Evolutionary conservation across 2,329 filamentous ascomycete genomes (phyloP).

Genomic region (Pseudomassariella vexata): DNA sequence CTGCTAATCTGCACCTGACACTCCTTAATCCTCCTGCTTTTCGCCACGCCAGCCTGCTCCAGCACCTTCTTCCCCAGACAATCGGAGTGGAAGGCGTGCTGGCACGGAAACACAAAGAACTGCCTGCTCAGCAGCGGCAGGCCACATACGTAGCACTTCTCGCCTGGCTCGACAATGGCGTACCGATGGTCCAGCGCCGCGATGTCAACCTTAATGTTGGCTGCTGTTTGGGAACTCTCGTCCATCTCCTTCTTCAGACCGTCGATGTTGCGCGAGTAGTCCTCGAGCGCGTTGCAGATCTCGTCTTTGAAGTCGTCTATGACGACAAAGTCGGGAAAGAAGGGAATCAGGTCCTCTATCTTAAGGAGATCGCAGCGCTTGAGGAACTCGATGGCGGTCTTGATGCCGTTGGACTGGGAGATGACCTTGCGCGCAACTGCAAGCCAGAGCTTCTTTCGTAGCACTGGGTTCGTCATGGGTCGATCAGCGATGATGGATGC

Average conservation of each 20-base stretch:
- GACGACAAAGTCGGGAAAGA: conserved; percentile 97
- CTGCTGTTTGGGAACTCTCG: conserved; percentile 79
- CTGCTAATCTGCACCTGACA: conserved; percentile 78
- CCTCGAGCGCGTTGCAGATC: conserved; percentile 88
- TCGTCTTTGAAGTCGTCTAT: conserved; percentile 99
- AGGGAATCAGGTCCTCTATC: conserved; percentile 95
- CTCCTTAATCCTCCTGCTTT: conserved; percentile 75
- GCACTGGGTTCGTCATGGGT: conserved; percentile 67
- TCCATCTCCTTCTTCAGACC: conserved; percentile 90
- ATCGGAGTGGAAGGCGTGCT: conserved; percentile 96
- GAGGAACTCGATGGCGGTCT: conserved; percentile 86
- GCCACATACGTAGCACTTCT: conserved; percentile 85
- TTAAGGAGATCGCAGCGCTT: conserved; percentile 85
- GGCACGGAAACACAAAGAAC: conserved; percentile 98
- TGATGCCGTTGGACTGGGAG: conserved; percentile 78
- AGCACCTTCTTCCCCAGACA: conserved; percentile 84
- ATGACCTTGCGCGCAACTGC: conserved; percentile 94
- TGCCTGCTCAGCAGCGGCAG: conserved; percentile 82
- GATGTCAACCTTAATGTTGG: conserved; percentile 88
- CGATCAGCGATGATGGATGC: conserved; percentile 85
- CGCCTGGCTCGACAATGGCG: conserved; percentile 92
- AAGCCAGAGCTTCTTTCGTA: conserved; percentile 93
- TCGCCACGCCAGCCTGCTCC: conserved; percentile 70
- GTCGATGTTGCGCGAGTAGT: conserved; percentile 90
- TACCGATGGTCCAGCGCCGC: conserved; percentile 80